Percentiles rank a stretch among this genome's conserved stretches.
Evolutionary conservation across 148 eudicot genomes (phyloP).

Genomic region (Diospyros lotus): DNA sequence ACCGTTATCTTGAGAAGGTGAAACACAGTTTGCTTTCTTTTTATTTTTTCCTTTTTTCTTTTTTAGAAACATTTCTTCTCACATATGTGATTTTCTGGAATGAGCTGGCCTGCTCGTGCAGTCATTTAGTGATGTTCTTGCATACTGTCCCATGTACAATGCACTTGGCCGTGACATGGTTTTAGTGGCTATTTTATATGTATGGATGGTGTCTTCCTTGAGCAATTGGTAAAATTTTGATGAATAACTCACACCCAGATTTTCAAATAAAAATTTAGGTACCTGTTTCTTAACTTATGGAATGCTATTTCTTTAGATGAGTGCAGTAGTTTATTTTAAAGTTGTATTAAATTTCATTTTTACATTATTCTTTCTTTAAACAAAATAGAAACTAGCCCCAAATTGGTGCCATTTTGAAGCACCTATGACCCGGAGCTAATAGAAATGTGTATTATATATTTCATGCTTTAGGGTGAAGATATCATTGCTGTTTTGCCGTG

Average conservation of each 20-base stretch:
- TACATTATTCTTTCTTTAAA: not conserved
- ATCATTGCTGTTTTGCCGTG: conserved; percentile 83
- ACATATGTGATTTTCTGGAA: not conserved
- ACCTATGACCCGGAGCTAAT: conserved; percentile 2
- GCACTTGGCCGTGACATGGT: not conserved
- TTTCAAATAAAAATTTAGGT: not conserved
- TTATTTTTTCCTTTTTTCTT: not conserved
- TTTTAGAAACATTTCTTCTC: not conserved
- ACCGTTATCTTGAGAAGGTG: too few species aligned
- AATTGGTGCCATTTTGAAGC: not conserved
- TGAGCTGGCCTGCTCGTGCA: not conserved
- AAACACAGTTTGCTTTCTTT: too few species aligned
- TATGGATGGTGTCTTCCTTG: not conserved
- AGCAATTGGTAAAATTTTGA: not conserved
- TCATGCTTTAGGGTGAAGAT: conserved; percentile 70
- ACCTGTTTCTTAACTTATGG: not conserved
- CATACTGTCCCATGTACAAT: not conserved
- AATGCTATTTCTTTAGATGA: not conserved
- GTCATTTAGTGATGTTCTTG: not conserved
- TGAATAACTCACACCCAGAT: not conserved
- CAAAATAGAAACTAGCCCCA: not conserved
- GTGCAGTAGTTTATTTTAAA: not conserved
- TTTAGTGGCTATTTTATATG: not conserved
- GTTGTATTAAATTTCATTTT: not conserved
- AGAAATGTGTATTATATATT: not conserved